A percentile compares a stretch with the other conserved stretches of the same genome.
phyloP scores from a whole-genome alignment of 305 asterid species.

The Stenogyne calaminthoides region DNA sequence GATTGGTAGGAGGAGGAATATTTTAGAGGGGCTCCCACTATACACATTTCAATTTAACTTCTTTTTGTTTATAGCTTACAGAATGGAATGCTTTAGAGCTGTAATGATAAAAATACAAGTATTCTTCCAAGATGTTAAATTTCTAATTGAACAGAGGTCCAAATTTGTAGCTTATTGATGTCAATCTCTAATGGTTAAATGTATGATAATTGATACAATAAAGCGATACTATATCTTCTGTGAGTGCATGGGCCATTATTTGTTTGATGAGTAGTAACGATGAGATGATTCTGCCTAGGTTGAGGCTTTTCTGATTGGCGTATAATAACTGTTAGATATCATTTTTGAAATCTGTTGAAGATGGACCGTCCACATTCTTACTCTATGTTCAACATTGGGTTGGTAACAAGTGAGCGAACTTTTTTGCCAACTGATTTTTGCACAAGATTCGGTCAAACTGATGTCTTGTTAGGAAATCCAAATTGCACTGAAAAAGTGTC shows the following conservation, averaged over 20 bases:
- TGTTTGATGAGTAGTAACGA: neutral
- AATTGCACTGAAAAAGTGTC: neutral
- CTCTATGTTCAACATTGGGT: neutral
- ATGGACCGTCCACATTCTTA: no score
- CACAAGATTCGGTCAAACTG: neutral
- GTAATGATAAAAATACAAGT: neutral
- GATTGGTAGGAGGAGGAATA: constrained; percentile 13
- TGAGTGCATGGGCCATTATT: neutral
- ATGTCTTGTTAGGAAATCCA: neutral
- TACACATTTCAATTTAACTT: neutral
- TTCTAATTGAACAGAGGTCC: neutral
- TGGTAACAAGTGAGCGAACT: neutral
- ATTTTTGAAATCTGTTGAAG: neutral
- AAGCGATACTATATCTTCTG: neutral
- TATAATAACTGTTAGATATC: neutral
- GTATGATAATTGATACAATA: neutral
- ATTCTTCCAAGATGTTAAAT: neutral
- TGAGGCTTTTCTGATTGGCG: constrained; percentile 13
- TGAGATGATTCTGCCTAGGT: constrained; percentile 9
- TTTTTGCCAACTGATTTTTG: neutral
- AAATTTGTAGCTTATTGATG: neutral
- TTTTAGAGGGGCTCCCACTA: neutral
- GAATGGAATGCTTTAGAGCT: neutral
- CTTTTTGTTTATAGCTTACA: neutral
- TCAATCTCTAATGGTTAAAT: neutral